A percentile compares a stretch with the other conserved stretches of the same genome.
phyloP scores from a whole-genome alignment of 805 yeast genomes.

The Myxozyma melibiosi region DNA sequence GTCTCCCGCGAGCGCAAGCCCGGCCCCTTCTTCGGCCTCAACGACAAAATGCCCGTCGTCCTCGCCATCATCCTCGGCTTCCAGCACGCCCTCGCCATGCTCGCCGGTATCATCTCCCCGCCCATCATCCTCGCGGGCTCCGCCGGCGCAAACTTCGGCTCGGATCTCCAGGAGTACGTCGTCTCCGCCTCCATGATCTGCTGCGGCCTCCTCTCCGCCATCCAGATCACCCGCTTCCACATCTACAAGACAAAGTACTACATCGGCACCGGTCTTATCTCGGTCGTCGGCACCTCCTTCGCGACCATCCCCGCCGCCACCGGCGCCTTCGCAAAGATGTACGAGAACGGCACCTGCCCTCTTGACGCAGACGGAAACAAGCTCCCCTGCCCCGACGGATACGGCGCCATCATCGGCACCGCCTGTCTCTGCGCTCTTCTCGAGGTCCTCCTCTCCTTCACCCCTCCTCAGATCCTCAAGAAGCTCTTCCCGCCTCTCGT shows the following conservation, averaged over 20 bases:
- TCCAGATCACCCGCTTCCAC: constrained; percentile 82
- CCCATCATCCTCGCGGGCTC: constrained; percentile 69
- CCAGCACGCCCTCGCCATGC: constrained; percentile 87
- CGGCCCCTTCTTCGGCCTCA: constrained; percentile 81
- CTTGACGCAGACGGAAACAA: constrained; percentile 61
- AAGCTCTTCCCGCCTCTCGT: constrained; percentile 84
- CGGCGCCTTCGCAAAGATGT: constrained; percentile 80
- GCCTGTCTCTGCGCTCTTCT: constrained; percentile 75
- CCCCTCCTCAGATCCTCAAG: constrained; percentile 73
- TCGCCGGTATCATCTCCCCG: constrained; percentile 88
- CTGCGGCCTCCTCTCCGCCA: constrained; percentile 66
- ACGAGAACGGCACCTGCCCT: constrained; percentile 68
- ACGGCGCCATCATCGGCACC: constrained; percentile 83
- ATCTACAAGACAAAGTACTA: constrained; percentile 72
- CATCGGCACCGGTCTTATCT: constrained; percentile 83
- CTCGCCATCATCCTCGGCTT: constrained; percentile 78
- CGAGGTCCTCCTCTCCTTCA: constrained; percentile 71
- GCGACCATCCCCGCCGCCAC: constrained; percentile 81
- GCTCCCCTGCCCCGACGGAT: constrained; percentile 85
- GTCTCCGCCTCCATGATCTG: constrained; percentile 74
- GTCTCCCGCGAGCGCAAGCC: constrained; percentile 47
- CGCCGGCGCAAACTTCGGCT: constrained; percentile 56
- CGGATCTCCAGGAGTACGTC: constrained; percentile 57
- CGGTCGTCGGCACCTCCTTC: constrained; percentile 90
- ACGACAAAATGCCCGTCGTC: constrained; percentile 78